Conservation (phyloP, 225 moss, liverwort and hornwort species). For the Polytrichum commune region DNA sequence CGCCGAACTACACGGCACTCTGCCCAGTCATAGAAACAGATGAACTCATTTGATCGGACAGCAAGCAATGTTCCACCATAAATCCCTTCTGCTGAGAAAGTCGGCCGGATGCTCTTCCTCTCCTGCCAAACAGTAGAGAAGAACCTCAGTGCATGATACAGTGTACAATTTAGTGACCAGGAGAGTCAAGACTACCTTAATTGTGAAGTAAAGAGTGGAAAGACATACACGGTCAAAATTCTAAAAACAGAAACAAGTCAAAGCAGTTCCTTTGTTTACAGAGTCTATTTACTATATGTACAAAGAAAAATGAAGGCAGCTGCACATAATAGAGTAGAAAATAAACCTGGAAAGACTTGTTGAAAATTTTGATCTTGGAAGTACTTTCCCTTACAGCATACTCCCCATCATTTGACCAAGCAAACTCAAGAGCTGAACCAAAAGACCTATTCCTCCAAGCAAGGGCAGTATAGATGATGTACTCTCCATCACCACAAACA, state of each 20-base stretch:
- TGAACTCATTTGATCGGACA: slow-evolving; percentile 74
- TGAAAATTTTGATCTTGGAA: slow-evolving; percentile 91
- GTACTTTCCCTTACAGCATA: slow-evolving; percentile 92
- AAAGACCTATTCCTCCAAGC: slow-evolving; percentile 97
- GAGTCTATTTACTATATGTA: too few relatives aligned
- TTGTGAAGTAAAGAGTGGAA: too few relatives aligned
- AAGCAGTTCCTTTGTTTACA: too few relatives aligned
- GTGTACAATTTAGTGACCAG: too few relatives aligned
- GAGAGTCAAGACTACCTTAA: too few relatives aligned
- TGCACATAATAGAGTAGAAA: background rate
- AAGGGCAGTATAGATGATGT: slow-evolving; percentile 91
- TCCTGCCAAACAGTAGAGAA: slow-evolving; percentile 39
- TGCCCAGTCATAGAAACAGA: slow-evolving; percentile 91
- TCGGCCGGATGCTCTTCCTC: slow-evolving; percentile 75
- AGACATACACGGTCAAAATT: too few relatives aligned
- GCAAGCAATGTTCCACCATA: slow-evolving; percentile 72
- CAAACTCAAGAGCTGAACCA: slow-evolving; percentile 86
- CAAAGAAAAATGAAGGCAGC: background rate
- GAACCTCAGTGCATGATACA: too few relatives aligned
- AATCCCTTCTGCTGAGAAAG: slow-evolving; percentile 80
- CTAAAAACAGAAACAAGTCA: too few relatives aligned
- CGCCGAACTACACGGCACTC: slow-evolving; percentile 77
- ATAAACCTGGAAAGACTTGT: slow-evolving; percentile 80
- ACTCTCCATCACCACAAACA: slow-evolving; percentile 95
- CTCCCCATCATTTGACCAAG: slow-evolving; percentile 88